A percentile compares a stretch with the other conserved stretches of the same genome.
Conservation (phyloP, 2,329 filamentous ascomycete species). For the Penicillium janthinellum region DNA sequence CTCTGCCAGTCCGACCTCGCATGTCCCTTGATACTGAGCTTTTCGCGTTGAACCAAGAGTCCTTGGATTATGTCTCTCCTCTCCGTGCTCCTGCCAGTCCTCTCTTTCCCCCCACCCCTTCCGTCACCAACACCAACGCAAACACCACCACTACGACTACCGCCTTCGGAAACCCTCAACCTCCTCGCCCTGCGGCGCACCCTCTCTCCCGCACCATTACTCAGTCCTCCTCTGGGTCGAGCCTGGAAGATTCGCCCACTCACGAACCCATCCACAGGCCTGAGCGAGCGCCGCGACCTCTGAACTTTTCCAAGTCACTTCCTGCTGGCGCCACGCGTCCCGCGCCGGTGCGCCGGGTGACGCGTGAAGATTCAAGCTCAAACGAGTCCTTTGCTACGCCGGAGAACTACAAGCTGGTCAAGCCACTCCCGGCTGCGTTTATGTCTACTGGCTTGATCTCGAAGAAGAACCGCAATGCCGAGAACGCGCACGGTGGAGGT, state of each 20-base stretch:
- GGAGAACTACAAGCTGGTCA: constrained; percentile 72
- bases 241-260: constrained; percentile 72
- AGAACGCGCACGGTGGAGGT: constrained; percentile 59
- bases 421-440: constrained; percentile 79
- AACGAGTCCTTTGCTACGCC: constrained; percentile 69
- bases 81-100: constrained; percentile 57
- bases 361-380: constrained; percentile 48
- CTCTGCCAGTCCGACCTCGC: constrained; percentile 66
- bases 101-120: constrained; percentile 34
- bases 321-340: constrained; percentile 66
- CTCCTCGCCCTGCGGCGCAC: constrained; percentile 60
- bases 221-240: constrained; percentile 82
- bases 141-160: background rate
- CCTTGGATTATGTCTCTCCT: constrained; percentile 61
- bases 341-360: constrained; percentile 43
- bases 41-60: constrained; percentile 65
- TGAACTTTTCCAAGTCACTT: constrained; percentile 73
- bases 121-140: background rate
- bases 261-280: constrained; percentile 59
- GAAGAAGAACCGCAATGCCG: constrained; percentile 84
- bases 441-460: constrained; percentile 94
- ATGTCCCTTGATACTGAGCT: constrained; percentile 76
- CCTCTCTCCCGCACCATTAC: constrained; percentile 85
- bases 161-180: constrained; percentile 30
- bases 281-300: constrained; percentile 56